Evolutionary conservation across 139 green algal species (phyloP), one percentile per base, ranked within the genome.

Genomic region (Yamagishiella unicocca): DNA sequence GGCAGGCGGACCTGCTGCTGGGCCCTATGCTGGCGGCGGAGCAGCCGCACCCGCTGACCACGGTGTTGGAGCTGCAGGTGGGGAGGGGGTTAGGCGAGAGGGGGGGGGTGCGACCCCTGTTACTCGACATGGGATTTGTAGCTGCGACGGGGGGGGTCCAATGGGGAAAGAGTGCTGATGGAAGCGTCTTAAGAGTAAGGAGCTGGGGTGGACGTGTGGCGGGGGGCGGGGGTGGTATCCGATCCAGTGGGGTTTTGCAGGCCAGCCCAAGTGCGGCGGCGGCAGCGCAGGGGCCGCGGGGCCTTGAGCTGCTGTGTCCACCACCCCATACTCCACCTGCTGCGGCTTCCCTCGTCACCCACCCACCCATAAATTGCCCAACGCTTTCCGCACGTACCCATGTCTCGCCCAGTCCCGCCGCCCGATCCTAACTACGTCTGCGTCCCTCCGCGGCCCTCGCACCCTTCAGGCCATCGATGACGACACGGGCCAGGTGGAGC

Each of bases 1-100:
- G 82, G 1, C 68, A 80, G 67, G 82, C 67, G 35, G 82, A 87
- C 35, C 67, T 87, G 50, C 4, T 3, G 33, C 66, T 87, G 82
- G 46, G 25, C 42, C 35, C 46, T 1, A n/a, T 87, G 82, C 53
- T 87, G 82, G 67, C 24, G 33, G 66, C 82, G 67, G 67, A 79
- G 46, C 21, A 37, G 25, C 82, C 82, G 67, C 66, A 79, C 50
- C 82, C 82, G 35, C 33, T 87, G 14, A 35, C 19, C 67, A 38
- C 46, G 14, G 43, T 58, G 67, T 67, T 87, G 82, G 45, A 87
- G 46, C 82, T 87, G 46, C 82, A 75, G 79, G 79, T 85, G 55
- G 27, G 58, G 1, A 29, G 78, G 29, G 27, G 42, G 78, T 25
- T 4, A 10, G 78, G 38, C 25, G 71, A 8, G 40, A 7, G 71